Evolutionary conservation across 306 rosid species (phyloP).

Genomic region (Cicer chorassanicum): DNA sequence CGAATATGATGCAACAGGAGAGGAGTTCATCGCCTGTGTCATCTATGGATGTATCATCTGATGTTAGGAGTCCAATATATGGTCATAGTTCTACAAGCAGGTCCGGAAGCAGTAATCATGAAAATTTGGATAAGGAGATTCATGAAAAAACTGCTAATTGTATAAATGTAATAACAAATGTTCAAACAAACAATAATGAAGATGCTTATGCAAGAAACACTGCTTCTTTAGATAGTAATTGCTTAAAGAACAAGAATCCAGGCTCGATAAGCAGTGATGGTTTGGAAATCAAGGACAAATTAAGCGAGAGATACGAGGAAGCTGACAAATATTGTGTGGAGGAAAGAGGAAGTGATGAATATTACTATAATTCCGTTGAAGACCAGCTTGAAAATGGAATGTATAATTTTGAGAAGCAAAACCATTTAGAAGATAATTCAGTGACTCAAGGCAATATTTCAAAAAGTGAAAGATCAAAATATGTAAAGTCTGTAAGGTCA

Average conservation of each 20-base stretch:
- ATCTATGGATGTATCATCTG: constrained; percentile 65
- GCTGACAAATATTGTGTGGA: constrained; percentile 40
- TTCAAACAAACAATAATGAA: constrained; percentile 40
- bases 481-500: constrained; percentile 87
- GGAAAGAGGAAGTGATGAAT: constrained; percentile 49
- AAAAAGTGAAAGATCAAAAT: constrained; percentile 64
- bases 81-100: constrained; percentile 51
- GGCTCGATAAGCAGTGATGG: constrained; percentile 27
- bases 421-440: constrained; percentile 52
- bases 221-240: constrained; percentile 36
- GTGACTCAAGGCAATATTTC: constrained; percentile 44
- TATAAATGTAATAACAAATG: constrained; percentile 34
- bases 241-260: constrained; percentile 36
- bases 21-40: constrained; percentile 61
- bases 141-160: constrained; percentile 39
- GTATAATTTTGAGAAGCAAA: constrained; percentile 47
- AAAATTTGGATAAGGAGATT: constrained; percentile 48
- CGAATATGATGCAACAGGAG: constrained; percentile 53
- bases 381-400: constrained; percentile 50
- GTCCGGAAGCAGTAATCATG: constrained; percentile 49
- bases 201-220: constrained; percentile 39
- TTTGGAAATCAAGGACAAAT: constrained; percentile 37
- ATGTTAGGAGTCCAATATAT: constrained; percentile 67
- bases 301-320: constrained; percentile 49
- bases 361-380: constrained; percentile 44